phyloP scores from a whole-genome alignment of 148 eudicot genomes.

The Vaccinium corymbosum region DNA sequence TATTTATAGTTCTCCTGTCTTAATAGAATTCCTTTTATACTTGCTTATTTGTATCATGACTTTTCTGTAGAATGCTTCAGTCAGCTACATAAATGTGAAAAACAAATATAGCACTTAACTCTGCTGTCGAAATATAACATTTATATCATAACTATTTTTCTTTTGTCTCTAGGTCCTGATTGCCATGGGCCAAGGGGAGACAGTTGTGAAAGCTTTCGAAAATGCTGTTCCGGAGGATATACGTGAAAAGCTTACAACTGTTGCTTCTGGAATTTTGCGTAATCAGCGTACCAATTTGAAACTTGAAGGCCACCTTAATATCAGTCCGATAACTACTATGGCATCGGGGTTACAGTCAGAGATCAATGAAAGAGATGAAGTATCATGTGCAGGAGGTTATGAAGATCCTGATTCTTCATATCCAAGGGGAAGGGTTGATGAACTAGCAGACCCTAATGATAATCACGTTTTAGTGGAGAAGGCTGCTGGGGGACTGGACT shows the following conservation, averaged over 20 bases:
- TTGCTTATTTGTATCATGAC: neutral
- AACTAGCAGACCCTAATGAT: constrained; percentile 19
- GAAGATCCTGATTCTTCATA: constrained; percentile 32
- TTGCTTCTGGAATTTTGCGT: constrained; percentile 68
- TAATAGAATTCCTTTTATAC: neutral
- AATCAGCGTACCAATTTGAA: constrained; percentile 54
- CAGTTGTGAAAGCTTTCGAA: constrained; percentile 74
- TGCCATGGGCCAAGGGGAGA: constrained; percentile 85
- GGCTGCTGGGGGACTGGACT: constrained; percentile 21
- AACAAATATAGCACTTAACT: neutral
- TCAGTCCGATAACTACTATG: constrained; percentile 35
- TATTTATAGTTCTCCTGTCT: too few relatives aligned
- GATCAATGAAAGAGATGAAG: constrained; percentile 31
- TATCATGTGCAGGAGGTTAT: constrained; percentile 25
- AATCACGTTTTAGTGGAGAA: constrained; percentile 23
- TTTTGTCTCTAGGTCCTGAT: constrained; percentile 54
- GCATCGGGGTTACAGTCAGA: constrained; percentile 45
- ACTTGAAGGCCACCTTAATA: constrained; percentile 37
- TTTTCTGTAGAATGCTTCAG: neutral
- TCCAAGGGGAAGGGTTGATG: constrained; percentile 25
- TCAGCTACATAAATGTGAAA: neutral
- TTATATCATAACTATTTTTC: neutral
- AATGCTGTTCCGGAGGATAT: constrained; percentile 97
- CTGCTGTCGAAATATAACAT: neutral
- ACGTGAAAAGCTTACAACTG: constrained; percentile 71